Percentiles rank a stretch among this genome's conserved stretches.
phyloP scores from a whole-genome alignment of 495 filamentous ascomycete genomes.

The Xylaria sp. region DNA sequence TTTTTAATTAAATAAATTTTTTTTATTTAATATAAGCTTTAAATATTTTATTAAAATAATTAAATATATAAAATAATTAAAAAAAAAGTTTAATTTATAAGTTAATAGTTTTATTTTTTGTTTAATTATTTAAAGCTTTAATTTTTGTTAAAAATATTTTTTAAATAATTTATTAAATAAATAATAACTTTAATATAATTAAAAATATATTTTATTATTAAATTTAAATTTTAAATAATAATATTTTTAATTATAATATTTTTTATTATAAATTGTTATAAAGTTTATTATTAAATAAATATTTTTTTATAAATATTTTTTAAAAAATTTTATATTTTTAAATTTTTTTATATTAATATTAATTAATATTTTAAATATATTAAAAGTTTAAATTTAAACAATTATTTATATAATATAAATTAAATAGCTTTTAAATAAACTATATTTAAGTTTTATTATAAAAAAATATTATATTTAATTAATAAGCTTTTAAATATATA shows the following conservation, averaged over 20 bases:
- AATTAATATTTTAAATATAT: too few relatives aligned
- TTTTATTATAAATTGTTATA: neutral
- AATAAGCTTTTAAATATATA: neutral
- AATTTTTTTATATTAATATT: neutral
- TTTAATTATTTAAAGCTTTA: neutral
- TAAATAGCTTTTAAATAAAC: neutral
- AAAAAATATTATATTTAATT: neutral
- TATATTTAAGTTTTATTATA: neutral
- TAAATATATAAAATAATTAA: neutral
- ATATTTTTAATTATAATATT: neutral
- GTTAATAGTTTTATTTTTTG: neutral
- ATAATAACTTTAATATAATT: too few relatives aligned
- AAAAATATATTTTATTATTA: too few relatives aligned
- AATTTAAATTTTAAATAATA: neutral
- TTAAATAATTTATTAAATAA: neutral
- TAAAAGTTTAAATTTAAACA: too few relatives aligned
- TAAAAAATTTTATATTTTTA: neutral
- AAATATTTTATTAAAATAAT: neutral
- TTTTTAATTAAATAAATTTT: neutral
- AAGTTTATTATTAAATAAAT: neutral
- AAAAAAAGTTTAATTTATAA: too few relatives aligned
- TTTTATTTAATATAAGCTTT: neutral
- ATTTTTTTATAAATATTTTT: neutral
- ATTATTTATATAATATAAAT: neutral
- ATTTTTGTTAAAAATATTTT: neutral